Conservation (phyloP, 1,284 basidiomycete species). For the Ganoderma lucidum region DNA sequence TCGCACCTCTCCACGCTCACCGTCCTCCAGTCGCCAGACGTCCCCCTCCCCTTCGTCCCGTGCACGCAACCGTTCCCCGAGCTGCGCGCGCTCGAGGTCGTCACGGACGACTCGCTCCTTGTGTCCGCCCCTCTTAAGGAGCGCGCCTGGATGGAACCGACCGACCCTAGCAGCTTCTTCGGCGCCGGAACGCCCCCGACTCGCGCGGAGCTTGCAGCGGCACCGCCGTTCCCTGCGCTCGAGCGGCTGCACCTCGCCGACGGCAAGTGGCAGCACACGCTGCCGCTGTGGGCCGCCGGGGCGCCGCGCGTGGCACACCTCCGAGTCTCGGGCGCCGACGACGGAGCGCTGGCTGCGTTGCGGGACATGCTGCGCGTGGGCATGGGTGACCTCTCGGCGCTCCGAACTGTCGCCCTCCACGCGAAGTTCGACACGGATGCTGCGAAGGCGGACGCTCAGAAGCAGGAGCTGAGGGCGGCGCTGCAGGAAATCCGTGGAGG, state of each 20-base stretch:
- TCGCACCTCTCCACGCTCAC: constrained; percentile 22
- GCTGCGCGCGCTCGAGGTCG: constrained; percentile 22
- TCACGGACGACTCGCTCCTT: constrained; percentile 24
- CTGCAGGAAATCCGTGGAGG: not conserved
- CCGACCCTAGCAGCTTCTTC: constrained; percentile 11
- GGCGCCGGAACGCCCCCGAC: constrained; percentile 11
- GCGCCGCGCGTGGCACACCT: constrained; percentile 18
- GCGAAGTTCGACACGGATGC: not conserved
- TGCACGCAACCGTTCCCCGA: constrained; percentile 12
- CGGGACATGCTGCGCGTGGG: not conserved
- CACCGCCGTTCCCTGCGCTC: constrained; percentile 21
- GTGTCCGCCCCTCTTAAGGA: not conserved
- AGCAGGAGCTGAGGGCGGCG: not conserved
- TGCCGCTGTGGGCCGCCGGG: constrained; percentile 19
- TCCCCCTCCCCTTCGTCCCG: constrained; percentile 23
- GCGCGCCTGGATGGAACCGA: constrained; percentile 12
- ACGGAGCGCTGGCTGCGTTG: not conserved
- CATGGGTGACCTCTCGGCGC: not conserved
- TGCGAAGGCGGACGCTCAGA: not conserved
- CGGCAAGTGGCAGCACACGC: constrained; percentile 13
- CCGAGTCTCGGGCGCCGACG: constrained; percentile 8
- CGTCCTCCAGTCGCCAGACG: constrained; percentile 16
- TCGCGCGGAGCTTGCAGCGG: not conserved
- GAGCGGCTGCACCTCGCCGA: constrained; percentile 21
- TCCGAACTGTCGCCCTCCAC: not conserved